Evolutionary conservation across 345 rosid species (phyloP).

Genomic region (Tarenaya hassleriana): DNA sequence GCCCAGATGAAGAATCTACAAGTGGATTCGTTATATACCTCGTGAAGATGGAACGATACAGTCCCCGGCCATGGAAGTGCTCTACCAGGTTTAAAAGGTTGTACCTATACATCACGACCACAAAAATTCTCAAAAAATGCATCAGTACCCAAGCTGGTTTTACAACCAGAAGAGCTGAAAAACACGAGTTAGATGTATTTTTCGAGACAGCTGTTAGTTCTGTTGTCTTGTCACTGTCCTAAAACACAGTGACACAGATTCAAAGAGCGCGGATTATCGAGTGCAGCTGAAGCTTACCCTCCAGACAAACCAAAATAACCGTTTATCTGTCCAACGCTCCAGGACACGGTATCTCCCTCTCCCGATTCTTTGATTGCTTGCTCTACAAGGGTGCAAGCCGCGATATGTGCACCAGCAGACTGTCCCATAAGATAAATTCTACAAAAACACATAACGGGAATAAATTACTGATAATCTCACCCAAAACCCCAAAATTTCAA

Average conservation of each 20-base stretch:
- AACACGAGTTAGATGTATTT: too few species aligned
- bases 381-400: conserved; percentile 81
- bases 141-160: too few species aligned
- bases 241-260: background rate
- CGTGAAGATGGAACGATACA: conserved; percentile 70
- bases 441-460: conserved; percentile 20
- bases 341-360: conserved; percentile 61
- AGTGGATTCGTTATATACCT: conserved; percentile 35
- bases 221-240: background rate
- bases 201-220: too few species aligned
- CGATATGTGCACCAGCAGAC: conserved; percentile 98
- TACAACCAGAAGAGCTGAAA: too few species aligned
- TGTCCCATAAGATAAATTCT: conserved; percentile 96
- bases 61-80: conserved; percentile 80
- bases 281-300: conserved; percentile 48
- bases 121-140: conserved; percentile 1
- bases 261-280: conserved; percentile 11
- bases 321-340: conserved; percentile 83
- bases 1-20: background rate
- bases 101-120: conserved; percentile 50
- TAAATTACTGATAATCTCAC: conserved; percentile 15
- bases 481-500: conserved; percentile 1
- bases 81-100: conserved; percentile 77
- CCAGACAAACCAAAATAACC: conserved; percentile 93
- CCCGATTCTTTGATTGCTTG: conserved; percentile 87